These are phyloP conservation scores for Amesomyces nigricolor DNA, from an alignment of 2,329 filamentous ascomycete species.

Conservation along the genomic window DNA sequence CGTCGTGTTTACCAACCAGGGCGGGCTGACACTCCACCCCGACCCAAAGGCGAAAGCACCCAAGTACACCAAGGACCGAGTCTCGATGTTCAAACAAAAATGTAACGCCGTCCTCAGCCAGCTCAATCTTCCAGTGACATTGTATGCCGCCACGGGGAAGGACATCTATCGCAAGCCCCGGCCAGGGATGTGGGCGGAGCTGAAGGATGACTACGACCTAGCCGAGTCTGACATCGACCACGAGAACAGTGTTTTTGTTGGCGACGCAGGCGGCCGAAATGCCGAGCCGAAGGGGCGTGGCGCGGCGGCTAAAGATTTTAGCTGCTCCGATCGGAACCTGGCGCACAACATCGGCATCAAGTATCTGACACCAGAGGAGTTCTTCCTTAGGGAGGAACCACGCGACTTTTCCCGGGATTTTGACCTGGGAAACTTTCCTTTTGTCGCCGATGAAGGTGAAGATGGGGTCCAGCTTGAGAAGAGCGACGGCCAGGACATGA, in stretches of 20 bases:
- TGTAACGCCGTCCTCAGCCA: slow-evolving; percentile 61
- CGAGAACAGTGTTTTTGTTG: slow-evolving; percentile 72
- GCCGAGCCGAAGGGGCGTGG: slow-evolving; percentile 35
- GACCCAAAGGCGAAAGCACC: slow-evolving; percentile 61
- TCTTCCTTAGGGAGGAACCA: slow-evolving; percentile 65
- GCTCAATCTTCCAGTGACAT: slow-evolving; percentile 67
- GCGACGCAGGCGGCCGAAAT: slow-evolving; percentile 69
- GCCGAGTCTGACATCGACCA: slow-evolving; percentile 59
- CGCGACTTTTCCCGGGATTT: slow-evolving; percentile 65
- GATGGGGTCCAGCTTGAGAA: slow-evolving; percentile 48
- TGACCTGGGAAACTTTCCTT: slow-evolving; percentile 56
- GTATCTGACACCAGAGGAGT: slow-evolving; percentile 88
- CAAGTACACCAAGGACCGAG: slow-evolving; percentile 62
- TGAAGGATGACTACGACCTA: slow-evolving; percentile 55
- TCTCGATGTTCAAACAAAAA: slow-evolving; percentile 79
- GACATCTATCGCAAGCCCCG: slow-evolving; percentile 85
- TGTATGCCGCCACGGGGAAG: slow-evolving; percentile 82
- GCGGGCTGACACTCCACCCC: slow-evolving; percentile 67
- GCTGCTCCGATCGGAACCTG: slow-evolving; percentile 69
- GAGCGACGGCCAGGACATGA: slow-evolving; percentile 62
- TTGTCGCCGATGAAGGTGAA: slow-evolving; percentile 30
- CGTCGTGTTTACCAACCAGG: slow-evolving; percentile 85
- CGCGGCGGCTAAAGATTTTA: slow-evolving; percentile 50
- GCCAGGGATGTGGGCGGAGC: slow-evolving; percentile 75
- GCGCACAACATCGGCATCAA: slow-evolving; percentile 75